A percentile compares a stretch with the other conserved stretches of the same genome.
Conservation (phyloP, 257 asterid species). For the Ajuga chamaepitys region DNA sequence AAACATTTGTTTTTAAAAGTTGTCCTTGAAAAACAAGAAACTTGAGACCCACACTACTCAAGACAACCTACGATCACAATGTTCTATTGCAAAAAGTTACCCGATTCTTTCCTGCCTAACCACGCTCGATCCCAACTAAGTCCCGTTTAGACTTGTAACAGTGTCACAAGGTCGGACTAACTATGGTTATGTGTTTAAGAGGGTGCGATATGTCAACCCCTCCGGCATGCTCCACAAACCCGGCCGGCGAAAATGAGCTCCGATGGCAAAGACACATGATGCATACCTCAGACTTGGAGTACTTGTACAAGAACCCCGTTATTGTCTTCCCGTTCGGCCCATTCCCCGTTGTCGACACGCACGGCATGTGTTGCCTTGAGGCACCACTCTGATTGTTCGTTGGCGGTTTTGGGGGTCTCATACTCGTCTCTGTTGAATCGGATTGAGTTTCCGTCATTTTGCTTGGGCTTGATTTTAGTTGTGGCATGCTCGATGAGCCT, state of each 20-base stretch:
- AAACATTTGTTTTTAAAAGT: background rate
- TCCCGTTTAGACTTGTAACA: too few species aligned
- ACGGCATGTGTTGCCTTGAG: constrained; percentile 19
- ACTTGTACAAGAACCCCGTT: constrained; percentile 45
- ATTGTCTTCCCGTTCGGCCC: constrained; percentile 58
- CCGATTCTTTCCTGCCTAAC: too few species aligned
- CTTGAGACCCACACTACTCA: too few species aligned
- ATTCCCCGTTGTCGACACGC: constrained; percentile 58
- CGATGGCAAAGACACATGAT: constrained; percentile 65
- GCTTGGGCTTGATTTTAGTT: background rate
- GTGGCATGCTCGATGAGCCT: too few species aligned
- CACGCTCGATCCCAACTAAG: too few species aligned
- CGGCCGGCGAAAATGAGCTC: constrained; percentile 45
- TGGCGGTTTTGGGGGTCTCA: too few species aligned
- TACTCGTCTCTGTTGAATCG: too few species aligned
- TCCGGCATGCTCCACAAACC: constrained; percentile 72
- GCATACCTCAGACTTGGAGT: constrained; percentile 37
- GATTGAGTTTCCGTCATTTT: background rate
- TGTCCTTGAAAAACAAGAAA: background rate
- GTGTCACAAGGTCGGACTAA: constrained; percentile 18
- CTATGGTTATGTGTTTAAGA: constrained; percentile 46
- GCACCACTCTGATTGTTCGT: background rate
- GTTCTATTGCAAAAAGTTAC: too few species aligned
- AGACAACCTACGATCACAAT: too few species aligned
- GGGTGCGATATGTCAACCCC: constrained; percentile 42